Conservation (phyloP, 2,329 filamentous ascomycete species). For the Cadophora sp. region DNA sequence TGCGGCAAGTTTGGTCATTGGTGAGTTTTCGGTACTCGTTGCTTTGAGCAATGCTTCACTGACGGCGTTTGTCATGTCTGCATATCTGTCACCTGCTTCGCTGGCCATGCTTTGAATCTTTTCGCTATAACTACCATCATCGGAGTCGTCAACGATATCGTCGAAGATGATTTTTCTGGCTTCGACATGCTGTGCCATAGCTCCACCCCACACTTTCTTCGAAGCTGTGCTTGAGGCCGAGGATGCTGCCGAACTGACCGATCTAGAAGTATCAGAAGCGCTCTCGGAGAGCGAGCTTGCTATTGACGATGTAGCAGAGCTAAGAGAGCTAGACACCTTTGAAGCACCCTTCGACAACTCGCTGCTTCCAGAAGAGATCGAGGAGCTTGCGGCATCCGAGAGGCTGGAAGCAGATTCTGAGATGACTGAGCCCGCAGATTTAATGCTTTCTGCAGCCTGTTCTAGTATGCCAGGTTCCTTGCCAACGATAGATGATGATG, state of each 20-base stretch:
- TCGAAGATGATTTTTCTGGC: constrained; percentile 55
- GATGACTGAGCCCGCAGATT: constrained; percentile 38
- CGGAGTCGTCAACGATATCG: constrained; percentile 56
- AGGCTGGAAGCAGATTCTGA: constrained; percentile 38
- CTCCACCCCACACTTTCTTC: constrained; percentile 57
- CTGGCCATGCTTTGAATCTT: constrained; percentile 58
- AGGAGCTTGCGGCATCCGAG: constrained; percentile 38
- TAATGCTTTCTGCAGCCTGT: constrained; percentile 42
- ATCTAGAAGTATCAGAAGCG: constrained; percentile 40
- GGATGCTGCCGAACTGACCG: constrained; percentile 39
- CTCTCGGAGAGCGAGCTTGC: constrained; percentile 46
- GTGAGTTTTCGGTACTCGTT: constrained; percentile 50
- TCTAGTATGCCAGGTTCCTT: constrained; percentile 37
- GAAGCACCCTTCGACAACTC: constrained; percentile 32
- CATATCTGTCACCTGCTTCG: constrained; percentile 58
- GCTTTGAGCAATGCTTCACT: constrained; percentile 60
- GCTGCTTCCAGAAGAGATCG: constrained; percentile 34
- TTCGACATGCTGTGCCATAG: constrained; percentile 50
- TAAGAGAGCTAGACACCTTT: constrained; percentile 36
- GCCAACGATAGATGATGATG: constrained; percentile 38
- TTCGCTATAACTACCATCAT: constrained; percentile 55
- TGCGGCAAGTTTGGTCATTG: constrained; percentile 59
- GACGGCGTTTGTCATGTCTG: constrained; percentile 60
- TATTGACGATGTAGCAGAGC: constrained; percentile 43
- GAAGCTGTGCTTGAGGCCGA: constrained; percentile 44